Evolutionary conservation across 768 basidiomycete species (phyloP).

Genomic region (Tricholoma hemisulphureum): DNA sequence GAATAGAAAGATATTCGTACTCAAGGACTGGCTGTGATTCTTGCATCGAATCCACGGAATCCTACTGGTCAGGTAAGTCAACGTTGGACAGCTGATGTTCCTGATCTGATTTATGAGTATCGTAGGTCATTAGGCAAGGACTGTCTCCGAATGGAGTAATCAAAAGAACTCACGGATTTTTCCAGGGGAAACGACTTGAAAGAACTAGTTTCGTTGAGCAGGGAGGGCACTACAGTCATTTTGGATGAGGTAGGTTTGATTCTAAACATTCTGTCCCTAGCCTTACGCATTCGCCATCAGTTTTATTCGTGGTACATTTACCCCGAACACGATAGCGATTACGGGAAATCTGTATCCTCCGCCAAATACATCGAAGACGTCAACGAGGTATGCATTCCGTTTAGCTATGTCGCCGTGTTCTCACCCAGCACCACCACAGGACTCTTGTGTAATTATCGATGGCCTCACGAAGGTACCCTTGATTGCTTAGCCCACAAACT

Average conservation of each 20-base stretch:
- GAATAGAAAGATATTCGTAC: slow-evolving; percentile 71
- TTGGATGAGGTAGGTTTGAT: slow-evolving; percentile 67
- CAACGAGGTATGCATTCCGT: slow-evolving; percentile 48
- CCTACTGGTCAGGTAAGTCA: slow-evolving; percentile 83
- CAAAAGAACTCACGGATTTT: slow-evolving; percentile 2
- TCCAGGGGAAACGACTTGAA: slow-evolving; percentile 75
- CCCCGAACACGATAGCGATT: slow-evolving; percentile 70
- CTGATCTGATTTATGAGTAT: not conserved
- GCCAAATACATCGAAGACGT: slow-evolving; percentile 87
- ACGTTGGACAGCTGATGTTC: not conserved
- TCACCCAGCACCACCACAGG: slow-evolving; percentile 36
- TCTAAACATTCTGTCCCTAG: not conserved
- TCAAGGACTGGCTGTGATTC: slow-evolving; percentile 80
- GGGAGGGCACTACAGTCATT: slow-evolving; percentile 80
- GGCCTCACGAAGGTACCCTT: slow-evolving; percentile 80
- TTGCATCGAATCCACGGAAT: slow-evolving; percentile 94
- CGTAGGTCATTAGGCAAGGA: slow-evolving; percentile 51
- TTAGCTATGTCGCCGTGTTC: not conserved
- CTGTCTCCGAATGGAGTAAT: not conserved
- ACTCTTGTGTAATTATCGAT: slow-evolving; percentile 82
- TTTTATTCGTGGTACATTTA: slow-evolving; percentile 98
- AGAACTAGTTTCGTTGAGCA: slow-evolving; percentile 69
- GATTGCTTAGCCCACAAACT: not conserved
- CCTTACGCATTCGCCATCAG: slow-evolving; percentile 35
- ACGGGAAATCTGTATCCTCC: slow-evolving; percentile 77